Evolutionary conservation across 441 rosid genomes (phyloP), one percentile per base, ranked within the genome.

Genomic region (Biscutella auriculata): DNA sequence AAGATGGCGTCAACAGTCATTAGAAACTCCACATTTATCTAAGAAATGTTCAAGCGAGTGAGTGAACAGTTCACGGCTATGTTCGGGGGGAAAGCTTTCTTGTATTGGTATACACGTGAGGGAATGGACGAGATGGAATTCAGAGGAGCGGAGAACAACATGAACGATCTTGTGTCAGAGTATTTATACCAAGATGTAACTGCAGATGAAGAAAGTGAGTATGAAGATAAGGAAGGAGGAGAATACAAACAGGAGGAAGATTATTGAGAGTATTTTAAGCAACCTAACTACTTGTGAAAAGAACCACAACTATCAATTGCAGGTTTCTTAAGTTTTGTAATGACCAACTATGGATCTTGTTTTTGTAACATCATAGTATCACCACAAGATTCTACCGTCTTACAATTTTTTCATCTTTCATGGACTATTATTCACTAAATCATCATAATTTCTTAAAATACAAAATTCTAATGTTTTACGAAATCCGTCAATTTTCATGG

Each of bases 51-150:
- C 29, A 55, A 76, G 63, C 81, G 81, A 1, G 82, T 77, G 51
- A 79, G 82, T n/a, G 82, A 76, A 62, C 84, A 79, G 63, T 81
- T 78, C 72, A 81, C 83, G 0, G 80, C 82, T 23, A 76, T 81
- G 82, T 78, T 78, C 56, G 78, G 81, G 77, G 69, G 82, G 36
- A 81, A 78, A 66, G 84, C 87, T 63, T 82, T 82, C 80, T 58
- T 77, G 73, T 83, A 79, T 28, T 76, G 82, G 85, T 79, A 78
- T 70, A 79, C 82, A 0, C 80, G 80, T 4, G 82, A 78, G 52
- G 85, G 83, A 1, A 77, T 79, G 88, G 83, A 82, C 36, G 81
- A 82, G 60, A 77, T 82, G 88, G 85, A 77, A 44, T 76, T 80
- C 41, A 77, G 75, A 1, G 78, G 70, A 50, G 78, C 78, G 0